A percentile compares a stretch with the other conserved stretches of the same genome.
Evolutionary conservation across 2,329 filamentous ascomycete genomes (phyloP).

Genomic region (Beauveria rudraprayagi): DNA sequence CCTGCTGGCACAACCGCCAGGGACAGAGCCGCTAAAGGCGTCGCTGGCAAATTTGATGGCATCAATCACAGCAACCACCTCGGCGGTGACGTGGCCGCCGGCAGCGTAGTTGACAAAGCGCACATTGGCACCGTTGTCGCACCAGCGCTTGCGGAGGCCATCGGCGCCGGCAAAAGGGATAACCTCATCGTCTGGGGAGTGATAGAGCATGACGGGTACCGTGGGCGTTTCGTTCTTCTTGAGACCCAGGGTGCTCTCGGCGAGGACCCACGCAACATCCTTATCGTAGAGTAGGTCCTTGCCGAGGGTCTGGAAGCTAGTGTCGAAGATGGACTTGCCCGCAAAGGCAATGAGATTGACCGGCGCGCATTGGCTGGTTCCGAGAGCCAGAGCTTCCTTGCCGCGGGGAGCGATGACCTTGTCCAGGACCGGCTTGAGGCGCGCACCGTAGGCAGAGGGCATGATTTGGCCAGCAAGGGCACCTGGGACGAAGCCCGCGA

Average conservation of each 20-base stretch:
- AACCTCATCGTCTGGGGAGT: slow-evolving; percentile 9
- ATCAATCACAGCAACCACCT: not conserved
- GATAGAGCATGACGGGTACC: slow-evolving; percentile 10
- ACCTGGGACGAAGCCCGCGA: slow-evolving; percentile 6
- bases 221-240: slow-evolving; percentile 8
- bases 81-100: slow-evolving; percentile 8
- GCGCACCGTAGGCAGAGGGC: slow-evolving; percentile 8
- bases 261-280: not conserved
- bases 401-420: slow-evolving; percentile 1
- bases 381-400: not conserved
- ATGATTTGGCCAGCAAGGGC: slow-evolving; percentile 24
- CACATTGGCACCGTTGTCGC: slow-evolving; percentile 7
- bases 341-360: slow-evolving; percentile 4
- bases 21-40: slow-evolving; percentile 9
- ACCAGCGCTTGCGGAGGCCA: slow-evolving; percentile 4
- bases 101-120: slow-evolving; percentile 1
- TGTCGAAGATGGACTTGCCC: slow-evolving; percentile 1
- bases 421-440: slow-evolving; percentile 4
- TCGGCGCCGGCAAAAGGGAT: slow-evolving; percentile 1
- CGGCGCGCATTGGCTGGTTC: slow-evolving; percentile 2
- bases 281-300: not conserved
- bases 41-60: not conserved
- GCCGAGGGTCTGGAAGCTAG: slow-evolving; percentile 9
- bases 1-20: not conserved
- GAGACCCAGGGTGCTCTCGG: slow-evolving; percentile 3